phyloP scores from a whole-genome alignment of 495 filamentous ascomycete genomes.

The Tuber borchii region DNA sequence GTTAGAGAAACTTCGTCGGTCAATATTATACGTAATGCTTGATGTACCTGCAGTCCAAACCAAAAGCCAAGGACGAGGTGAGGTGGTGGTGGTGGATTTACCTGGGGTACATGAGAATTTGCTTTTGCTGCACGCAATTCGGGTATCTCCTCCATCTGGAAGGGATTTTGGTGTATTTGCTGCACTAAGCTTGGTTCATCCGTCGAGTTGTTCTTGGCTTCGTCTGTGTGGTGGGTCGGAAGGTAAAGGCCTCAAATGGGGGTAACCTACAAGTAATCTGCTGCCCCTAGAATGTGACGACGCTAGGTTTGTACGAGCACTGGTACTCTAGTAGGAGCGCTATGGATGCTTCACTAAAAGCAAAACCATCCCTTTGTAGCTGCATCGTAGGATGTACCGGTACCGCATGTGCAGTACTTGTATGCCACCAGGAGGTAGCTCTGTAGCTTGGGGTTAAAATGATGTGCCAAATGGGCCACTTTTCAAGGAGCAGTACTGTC shows the following conservation, averaged over 20 bases:
- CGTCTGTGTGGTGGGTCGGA: not conserved
- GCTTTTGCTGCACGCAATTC: not conserved
- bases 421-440: not conserved
- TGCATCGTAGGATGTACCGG: not conserved
- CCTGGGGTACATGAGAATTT: slow-evolving; percentile 4
- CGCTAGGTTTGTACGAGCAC: not conserved
- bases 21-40: not conserved
- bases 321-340: not conserved
- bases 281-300: not conserved
- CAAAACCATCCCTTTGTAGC: not conserved
- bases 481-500: not conserved
- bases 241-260: not conserved
- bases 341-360: not conserved
- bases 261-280: not conserved
- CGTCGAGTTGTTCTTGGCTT: not conserved
- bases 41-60: slow-evolving; percentile 3
- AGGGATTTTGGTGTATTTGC: not conserved
- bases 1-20: not conserved
- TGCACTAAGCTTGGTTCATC: not conserved
- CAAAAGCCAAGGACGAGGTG: not conserved
- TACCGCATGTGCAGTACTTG: not conserved
- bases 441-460: not conserved
- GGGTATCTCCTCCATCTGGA: not conserved
- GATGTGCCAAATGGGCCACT: not conserved
- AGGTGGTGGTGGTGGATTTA: not conserved